Evolutionary conservation across 805 yeast species (phyloP), one percentile per base, ranked within the genome.

Genomic region (Sugiyamaella valdiviana): DNA sequence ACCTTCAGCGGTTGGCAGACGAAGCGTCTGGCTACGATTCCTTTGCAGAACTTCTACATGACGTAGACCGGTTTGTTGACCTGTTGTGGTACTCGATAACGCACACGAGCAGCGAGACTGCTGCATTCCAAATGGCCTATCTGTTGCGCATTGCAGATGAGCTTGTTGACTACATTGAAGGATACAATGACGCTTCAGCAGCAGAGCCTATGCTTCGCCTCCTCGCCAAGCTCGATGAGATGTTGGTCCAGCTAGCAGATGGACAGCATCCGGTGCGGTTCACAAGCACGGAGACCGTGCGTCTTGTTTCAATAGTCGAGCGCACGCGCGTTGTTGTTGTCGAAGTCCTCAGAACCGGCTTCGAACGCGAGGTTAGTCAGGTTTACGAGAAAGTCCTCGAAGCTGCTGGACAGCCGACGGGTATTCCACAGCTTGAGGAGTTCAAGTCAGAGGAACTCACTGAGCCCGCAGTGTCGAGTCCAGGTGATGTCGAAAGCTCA

Each of bases 71-170:
- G 6, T 61, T 83, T 1, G 56, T 82, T 2, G 78, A 75, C 42
- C 68, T 85, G 37, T 64, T 85, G 5, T 82, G 87, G 86, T 75
- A 73, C 48, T 79, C 88, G 0, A 69, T 83, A 15, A 72, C 70
- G 39, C 39, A 36, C 21, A 52, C 51, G 1, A 39, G 51, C 17
- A 36, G 43, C 2, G 22, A 22, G 16, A 90, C 83, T 61, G 69
- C 75, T 0, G 79, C 79, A 45, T 83, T 82, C 55, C 63, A 83
- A 15, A 67, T 86, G 20, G 32, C 10, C 32, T 10, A 7, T n/a
- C 9, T 26, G 9, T 12, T 26, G 32, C 72, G 74, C 37, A 71
- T 85, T 2, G 76, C 86, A 43, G 87, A 84, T 44, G 89, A 83
- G 52, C 58, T 83, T 23, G 73, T 79, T 42, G 90, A 83, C 53